Base-by-base conservation (phyloP, 1,139 yeast species). In the Yamadazyma sp. region DNA sequence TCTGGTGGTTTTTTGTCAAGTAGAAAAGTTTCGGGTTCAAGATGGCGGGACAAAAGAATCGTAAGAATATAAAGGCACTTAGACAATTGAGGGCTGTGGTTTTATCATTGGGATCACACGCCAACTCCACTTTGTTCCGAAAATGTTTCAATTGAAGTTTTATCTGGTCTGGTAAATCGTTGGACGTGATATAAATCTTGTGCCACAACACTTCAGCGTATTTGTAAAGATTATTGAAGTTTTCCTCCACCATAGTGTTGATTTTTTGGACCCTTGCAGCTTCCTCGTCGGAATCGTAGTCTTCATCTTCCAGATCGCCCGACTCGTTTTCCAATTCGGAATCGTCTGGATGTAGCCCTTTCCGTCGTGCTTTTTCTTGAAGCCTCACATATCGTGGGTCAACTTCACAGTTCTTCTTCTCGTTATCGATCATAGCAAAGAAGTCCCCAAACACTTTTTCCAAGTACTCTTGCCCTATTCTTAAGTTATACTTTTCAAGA, bases 11-110 rank as follows among this genome's bases (percentile, higher is more conserved):
- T 42, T 78, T 75, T 1, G 88, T 78, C 37, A 92, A 68, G 46
- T 83, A 81, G 57, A 88, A 89, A 34, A 88, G 62, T 53, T 88
- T 88, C 0, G 98, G 98, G 53, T 88, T 89, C 53, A 92, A 66
- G 31, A 92, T 77, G 0, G 96, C 96, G 0, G 98, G 98, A 54
- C 96, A 91, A 50, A 88, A 81, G 57, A 87, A 89, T 45, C 98
- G 68, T 46, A 92, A 64, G 58, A 92, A 92, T 17, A 92, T 66
- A 53, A 92, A 86, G 1, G 96, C 91, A 20, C 94, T 79, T 26
- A 91, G 66, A 41, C 95, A 85, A 53, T 89, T 82, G 41, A 83
- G 60, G 1, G 86, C 73, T 1, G 80, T 71, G 5, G 68, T 68
- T 17, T 64, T 63, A 51, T 80, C 83, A 17, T 67, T 74, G 0